These are phyloP conservation scores for Fusarium phyllophilum DNA, from an alignment of 2,329 filamentous ascomycete species.

Conservation along the genomic window DNA sequence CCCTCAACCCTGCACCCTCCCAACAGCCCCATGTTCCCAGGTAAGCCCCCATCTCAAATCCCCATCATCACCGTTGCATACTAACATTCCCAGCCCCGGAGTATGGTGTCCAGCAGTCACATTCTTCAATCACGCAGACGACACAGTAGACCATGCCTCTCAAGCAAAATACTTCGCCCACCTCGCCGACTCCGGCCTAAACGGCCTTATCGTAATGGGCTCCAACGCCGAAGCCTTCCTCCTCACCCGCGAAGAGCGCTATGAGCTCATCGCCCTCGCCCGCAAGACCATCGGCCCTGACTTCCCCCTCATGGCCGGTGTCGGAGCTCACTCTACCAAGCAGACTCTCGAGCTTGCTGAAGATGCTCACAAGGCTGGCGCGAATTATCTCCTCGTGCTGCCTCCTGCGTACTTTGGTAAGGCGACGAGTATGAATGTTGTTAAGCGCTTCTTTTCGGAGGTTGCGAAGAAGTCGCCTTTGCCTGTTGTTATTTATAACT, in stretches of 20 bases:
- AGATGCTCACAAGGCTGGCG: slow-evolving; percentile 69
- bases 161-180: slow-evolving; percentile 64
- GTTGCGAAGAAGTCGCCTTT: slow-evolving; percentile 63
- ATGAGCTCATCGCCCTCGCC: slow-evolving; percentile 65
- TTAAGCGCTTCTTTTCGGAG: slow-evolving; percentile 68
- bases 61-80: neutral
- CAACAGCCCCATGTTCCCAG: neutral
- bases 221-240: slow-evolving; percentile 68
- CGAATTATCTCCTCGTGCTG: slow-evolving; percentile 69
- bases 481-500: slow-evolving; percentile 74
- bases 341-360: slow-evolving; percentile 69
- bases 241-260: slow-evolving; percentile 68
- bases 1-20: slow-evolving; percentile 17
- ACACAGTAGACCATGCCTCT: slow-evolving; percentile 58
- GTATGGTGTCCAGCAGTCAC: slow-evolving; percentile 65
- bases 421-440: slow-evolving; percentile 65
- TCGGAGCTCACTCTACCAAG: slow-evolving; percentile 71
- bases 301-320: slow-evolving; percentile 84
- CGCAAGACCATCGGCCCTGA: slow-evolving; percentile 84
- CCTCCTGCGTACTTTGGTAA: slow-evolving; percentile 74
- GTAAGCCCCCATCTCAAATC: neutral
- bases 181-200: slow-evolving; percentile 60
- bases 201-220: slow-evolving; percentile 63
- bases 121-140: slow-evolving; percentile 61
- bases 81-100: neutral